A percentile compares a stretch with the other conserved stretches of the same genome.
Conservation (phyloP, 2,329 filamentous ascomycete species). For the Cladophialophora carrionii region DNA sequence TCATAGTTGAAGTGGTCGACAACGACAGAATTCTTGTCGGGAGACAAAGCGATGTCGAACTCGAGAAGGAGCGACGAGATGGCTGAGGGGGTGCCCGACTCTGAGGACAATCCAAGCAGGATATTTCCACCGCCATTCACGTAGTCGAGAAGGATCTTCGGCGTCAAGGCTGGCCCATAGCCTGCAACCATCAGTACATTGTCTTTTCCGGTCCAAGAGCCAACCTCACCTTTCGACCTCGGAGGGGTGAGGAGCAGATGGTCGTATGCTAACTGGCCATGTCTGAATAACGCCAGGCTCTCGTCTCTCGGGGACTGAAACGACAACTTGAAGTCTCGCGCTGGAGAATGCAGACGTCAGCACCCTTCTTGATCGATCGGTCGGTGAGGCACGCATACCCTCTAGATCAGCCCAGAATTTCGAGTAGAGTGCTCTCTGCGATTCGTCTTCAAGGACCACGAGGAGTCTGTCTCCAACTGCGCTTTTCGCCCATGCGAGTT, state of each 20-base stretch:
- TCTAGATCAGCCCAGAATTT: constrained; percentile 65
- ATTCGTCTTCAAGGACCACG: constrained; percentile 80
- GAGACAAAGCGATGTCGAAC: constrained; percentile 83
- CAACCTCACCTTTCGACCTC: constrained; percentile 75
- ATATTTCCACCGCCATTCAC: constrained; percentile 91
- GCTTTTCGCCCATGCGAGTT: constrained; percentile 75
- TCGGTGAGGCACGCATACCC: constrained; percentile 42
- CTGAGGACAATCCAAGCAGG: constrained; percentile 78
- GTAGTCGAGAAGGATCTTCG: constrained; percentile 85
- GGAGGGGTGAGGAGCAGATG: constrained; percentile 86
- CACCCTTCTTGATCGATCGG: background rate
- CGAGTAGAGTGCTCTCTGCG: constrained; percentile 80
- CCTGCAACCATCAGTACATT: constrained; percentile 53
- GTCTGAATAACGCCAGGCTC: constrained; percentile 74
- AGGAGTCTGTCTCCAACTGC: constrained; percentile 77
- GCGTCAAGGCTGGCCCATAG: constrained; percentile 84
- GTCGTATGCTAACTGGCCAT: constrained; percentile 87
- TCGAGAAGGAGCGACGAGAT: constrained; percentile 80
- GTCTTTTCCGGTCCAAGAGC: background rate
- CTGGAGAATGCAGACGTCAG: constrained; percentile 53
- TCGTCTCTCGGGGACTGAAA: constrained; percentile 85
- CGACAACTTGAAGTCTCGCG: constrained; percentile 76
- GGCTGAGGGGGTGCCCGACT: constrained; percentile 69
- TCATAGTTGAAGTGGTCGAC: constrained; percentile 98
- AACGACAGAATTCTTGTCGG: constrained; percentile 80